These are phyloP conservation scores for Sporothrix variecibatus DNA, from an alignment of 2,329 filamentous ascomycete species.

Conservation along the genomic window DNA sequence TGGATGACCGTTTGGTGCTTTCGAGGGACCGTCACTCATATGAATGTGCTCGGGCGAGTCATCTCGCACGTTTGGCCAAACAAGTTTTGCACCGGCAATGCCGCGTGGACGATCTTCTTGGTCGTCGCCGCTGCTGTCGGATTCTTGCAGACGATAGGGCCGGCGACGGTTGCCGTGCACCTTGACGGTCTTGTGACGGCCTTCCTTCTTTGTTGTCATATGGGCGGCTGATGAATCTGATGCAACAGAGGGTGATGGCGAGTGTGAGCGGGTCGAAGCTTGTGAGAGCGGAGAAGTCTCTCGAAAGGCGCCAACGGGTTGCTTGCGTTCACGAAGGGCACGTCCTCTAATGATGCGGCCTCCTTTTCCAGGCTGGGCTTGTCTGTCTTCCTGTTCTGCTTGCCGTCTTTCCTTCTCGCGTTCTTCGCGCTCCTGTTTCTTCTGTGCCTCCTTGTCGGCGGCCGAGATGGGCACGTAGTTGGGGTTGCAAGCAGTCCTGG, in stretches of 20 bases:
- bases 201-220: not conserved
- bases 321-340: not conserved
- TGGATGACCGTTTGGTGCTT: not conserved
- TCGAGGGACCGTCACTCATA: not conserved
- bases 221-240: not conserved
- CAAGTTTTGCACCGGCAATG: not conserved
- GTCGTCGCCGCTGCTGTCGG: not conserved
- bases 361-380: not conserved
- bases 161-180: constrained; percentile 11
- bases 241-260: not conserved
- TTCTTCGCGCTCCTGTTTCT: not conserved
- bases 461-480: constrained; percentile 40
- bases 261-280: not conserved
- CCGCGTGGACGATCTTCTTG: not conserved
- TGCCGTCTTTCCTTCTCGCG: not conserved
- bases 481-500: constrained; percentile 56
- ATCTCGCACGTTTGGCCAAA: not conserved
- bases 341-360: not conserved
- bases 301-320: not conserved
- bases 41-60: not conserved
- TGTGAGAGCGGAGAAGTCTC: not conserved
- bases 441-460: not conserved
- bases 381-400: not conserved
- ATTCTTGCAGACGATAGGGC: not conserved
- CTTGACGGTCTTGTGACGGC: not conserved